These are phyloP conservation scores for Rheum nobile DNA, from an alignment of 148 eudicot species.

Conservation along the genomic window DNA sequence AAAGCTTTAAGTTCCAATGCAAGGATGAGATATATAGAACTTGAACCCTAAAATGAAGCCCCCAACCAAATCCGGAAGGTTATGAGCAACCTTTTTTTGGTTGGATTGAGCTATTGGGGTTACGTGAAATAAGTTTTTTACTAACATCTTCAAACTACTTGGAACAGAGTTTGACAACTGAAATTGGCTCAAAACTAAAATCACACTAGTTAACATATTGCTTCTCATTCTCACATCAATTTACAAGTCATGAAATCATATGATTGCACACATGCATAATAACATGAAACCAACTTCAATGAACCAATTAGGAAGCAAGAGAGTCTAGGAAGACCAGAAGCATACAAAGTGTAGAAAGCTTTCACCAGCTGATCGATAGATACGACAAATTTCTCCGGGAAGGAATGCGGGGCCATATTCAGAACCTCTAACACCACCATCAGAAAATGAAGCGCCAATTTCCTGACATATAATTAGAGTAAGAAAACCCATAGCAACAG, in stretches of 20 bases:
- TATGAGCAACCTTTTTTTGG: no score
- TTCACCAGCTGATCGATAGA: constrained; percentile 74
- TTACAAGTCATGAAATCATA: neutral
- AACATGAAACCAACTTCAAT: neutral
- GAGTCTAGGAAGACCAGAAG: constrained; percentile 9
- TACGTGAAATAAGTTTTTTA: neutral
- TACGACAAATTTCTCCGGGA: constrained; percentile 89
- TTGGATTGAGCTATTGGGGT: neutral
- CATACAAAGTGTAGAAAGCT: constrained; percentile 79
- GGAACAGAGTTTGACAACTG: neutral
- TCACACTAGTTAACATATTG: neutral
- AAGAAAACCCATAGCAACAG: neutral
- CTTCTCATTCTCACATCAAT: neutral
- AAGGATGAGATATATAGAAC: neutral
- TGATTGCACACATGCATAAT: neutral
- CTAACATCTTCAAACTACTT: no score
- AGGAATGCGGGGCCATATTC: constrained; percentile 85
- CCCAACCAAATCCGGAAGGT: no score
- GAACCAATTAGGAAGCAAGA: neutral
- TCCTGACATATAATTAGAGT: constrained; percentile 38
- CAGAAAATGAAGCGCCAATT: constrained; percentile 78
- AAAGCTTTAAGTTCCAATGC: neutral
- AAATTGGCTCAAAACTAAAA: neutral
- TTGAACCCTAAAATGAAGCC: no score
- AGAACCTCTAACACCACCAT: constrained; percentile 59